Evolutionary conservation across 2,329 filamentous ascomycete species (phyloP), one percentile per base, ranked within the genome.

Genomic region (Laburnicola sp.): DNA sequence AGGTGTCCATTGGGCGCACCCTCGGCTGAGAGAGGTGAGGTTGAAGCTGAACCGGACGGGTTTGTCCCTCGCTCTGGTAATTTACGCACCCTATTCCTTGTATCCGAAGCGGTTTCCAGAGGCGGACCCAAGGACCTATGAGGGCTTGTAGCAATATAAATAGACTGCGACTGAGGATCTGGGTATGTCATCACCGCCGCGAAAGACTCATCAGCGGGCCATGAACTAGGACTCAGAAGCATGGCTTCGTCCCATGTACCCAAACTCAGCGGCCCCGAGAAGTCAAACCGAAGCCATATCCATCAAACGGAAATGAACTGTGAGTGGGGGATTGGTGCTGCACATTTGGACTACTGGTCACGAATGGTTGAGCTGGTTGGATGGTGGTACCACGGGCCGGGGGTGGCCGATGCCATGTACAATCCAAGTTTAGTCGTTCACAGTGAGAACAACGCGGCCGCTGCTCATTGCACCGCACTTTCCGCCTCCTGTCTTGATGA

Each of bases 381-480:
- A 42, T 50, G 41, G 44, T 62, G 41, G 36, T 57, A 37, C 53
- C 61, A 35, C 60, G 53, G n/a, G 49, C 37, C 26, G 54, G 38
- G 23, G 41, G 50, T 9, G 60, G 57, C 16, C 69, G 62, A 53
- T 74, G 73, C 80, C 80, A 82, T 43, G 74, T 74, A 64, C 80
- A 83, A 40, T 81, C 75, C 23, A 83, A 70, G 51, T 79, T 79
- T 42, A 82, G 73, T 35, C 80, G 74, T 62, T 77, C 77, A 67
- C 80, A 83, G 60, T 82, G 80, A 44, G 72, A 76, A 62, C 81
- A 83, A 16, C 76, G 65, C 5, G 80, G 80, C 50, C 78, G 75
- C 54, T 76, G 74, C 67, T 82, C 80, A 58, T 82, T 78, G 63
- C 80, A 83, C 57, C 79, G 76, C 57, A 81, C 81, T 67, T 82